Percentiles rank a stretch among this genome's conserved stretches.
phyloP scores from a whole-genome alignment of 1,284 basidiomycete species.

The Cutaneotrichosporon curvatum region DNA sequence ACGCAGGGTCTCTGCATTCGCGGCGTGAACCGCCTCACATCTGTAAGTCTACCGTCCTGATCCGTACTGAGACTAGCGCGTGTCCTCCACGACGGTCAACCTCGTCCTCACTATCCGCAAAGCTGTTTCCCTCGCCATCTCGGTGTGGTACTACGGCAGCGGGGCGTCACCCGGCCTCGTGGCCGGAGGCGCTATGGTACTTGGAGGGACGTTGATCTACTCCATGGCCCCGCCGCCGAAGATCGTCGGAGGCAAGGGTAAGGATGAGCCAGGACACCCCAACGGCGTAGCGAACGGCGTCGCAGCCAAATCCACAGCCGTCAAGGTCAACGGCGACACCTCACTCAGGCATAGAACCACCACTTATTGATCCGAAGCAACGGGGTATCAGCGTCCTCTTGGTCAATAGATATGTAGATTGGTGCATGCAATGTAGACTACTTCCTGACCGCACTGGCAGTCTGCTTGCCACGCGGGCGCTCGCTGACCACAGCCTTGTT shows the following conservation, averaged over 20 bases:
- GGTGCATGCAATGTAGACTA: conserved; percentile 17
- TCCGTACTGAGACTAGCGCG: conserved; percentile 37
- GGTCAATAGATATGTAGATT: conserved; percentile 8
- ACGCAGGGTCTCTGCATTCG: conserved; percentile 85
- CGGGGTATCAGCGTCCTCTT: no score
- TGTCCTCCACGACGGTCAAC: conserved; percentile 75
- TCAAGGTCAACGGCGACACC: not conserved
- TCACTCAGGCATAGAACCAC: no score
- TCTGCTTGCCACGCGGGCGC: conserved; percentile 66
- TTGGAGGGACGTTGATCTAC: conserved; percentile 30
- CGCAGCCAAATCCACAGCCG: no score
- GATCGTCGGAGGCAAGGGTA: no score
- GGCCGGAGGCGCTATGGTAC: conserved; percentile 40
- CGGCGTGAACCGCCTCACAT: conserved; percentile 78
- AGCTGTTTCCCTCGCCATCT: conserved; percentile 69
- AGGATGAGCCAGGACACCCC: no score
- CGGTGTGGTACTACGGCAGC: conserved; percentile 42
- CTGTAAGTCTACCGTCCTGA: conserved; percentile 43
- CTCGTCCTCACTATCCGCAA: conserved; percentile 84
- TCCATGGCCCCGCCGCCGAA: conserved; percentile 5
- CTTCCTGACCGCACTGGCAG: not conserved
- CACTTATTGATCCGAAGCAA: no score
- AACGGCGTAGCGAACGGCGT: no score
- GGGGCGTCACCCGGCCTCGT: conserved; percentile 35
- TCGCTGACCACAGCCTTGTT: conserved; percentile 93